Evolutionary conservation across 1,284 basidiomycete species (phyloP).

Genomic region (Apiotrichum laibachii): DNA sequence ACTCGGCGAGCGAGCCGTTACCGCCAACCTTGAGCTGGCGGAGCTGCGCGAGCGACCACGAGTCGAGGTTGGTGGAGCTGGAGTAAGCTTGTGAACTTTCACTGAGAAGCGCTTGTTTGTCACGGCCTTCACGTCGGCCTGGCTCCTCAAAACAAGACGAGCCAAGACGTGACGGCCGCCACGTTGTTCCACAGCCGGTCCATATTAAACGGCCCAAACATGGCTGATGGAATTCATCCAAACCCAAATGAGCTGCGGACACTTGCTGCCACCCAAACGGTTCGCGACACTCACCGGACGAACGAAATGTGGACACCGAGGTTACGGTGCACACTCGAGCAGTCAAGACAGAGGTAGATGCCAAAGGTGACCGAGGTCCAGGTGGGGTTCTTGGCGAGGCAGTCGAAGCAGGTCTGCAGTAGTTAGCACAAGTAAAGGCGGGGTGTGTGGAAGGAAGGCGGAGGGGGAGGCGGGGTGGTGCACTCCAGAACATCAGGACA

Average conservation of each 20-base stretch:
- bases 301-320: constrained; percentile 99
- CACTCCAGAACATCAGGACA: too few relatives aligned
- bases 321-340: constrained; percentile 91
- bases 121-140: too few relatives aligned
- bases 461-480: neutral
- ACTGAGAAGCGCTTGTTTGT: neutral
- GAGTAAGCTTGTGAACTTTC: constrained; percentile 10
- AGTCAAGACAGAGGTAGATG: constrained; percentile 97
- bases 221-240: too few relatives aligned
- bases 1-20: constrained; percentile 83
- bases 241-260: too few relatives aligned
- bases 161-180: neutral
- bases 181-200: too few relatives aligned
- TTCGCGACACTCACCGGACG: constrained; percentile 74
- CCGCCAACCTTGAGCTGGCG: constrained; percentile 96
- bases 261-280: too few relatives aligned
- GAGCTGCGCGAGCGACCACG: constrained; percentile 87
- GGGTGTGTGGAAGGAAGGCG: neutral
- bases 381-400: constrained; percentile 91
- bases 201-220: neutral
- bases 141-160: neutral
- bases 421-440: neutral
- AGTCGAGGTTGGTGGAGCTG: constrained; percentile 95
- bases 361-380: constrained; percentile 97
- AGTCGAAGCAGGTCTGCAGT: constrained; percentile 88